A percentile compares a stretch with the other conserved stretches of the same genome.
These are phyloP conservation scores for Trametes hirsuta DNA, from an alignment of 1,284 basidiomycete genomes.

Conservation along the genomic window DNA sequence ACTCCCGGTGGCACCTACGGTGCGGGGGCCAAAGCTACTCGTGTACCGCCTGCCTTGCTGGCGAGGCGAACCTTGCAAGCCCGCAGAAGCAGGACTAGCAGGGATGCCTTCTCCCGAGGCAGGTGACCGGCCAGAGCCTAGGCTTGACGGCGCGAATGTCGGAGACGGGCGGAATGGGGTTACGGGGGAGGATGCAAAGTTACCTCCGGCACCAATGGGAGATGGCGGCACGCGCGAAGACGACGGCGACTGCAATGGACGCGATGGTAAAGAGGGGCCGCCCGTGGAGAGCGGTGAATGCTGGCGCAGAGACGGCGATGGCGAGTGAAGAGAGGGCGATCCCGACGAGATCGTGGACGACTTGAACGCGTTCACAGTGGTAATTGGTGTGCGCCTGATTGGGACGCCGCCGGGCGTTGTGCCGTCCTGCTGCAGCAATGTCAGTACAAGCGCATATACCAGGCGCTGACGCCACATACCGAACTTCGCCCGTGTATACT, in stretches of 20 bases:
- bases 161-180: constrained; percentile 45
- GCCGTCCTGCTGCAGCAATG: constrained; percentile 28
- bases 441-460: constrained; percentile 1
- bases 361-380: constrained; percentile 67
- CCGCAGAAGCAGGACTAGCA: constrained; percentile 18
- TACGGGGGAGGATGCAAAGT: constrained; percentile 36
- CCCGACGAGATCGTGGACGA: constrained; percentile 64
- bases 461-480: constrained; percentile 33
- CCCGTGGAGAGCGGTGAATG: constrained; percentile 44
- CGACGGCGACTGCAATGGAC: constrained; percentile 42
- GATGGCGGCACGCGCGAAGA: constrained; percentile 50
- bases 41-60: constrained; percentile 46
- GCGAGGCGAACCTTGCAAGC: constrained; percentile 29
- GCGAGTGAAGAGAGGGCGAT: constrained; percentile 51
- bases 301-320: constrained; percentile 50
- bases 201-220: constrained; percentile 38
- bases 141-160: constrained; percentile 50
- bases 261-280: constrained; percentile 39
- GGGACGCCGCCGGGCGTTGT: constrained; percentile 51
- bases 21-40: constrained; percentile 72
- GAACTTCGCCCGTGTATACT: constrained; percentile 39
- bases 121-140: constrained; percentile 46
- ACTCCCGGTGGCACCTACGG: constrained; percentile 40
- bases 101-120: constrained; percentile 35
- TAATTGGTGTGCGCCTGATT: constrained; percentile 56